These are phyloP conservation scores for Peltaster fructicola DNA, from an alignment of 2,329 filamentous ascomycete genomes.

Conservation along the genomic window DNA sequence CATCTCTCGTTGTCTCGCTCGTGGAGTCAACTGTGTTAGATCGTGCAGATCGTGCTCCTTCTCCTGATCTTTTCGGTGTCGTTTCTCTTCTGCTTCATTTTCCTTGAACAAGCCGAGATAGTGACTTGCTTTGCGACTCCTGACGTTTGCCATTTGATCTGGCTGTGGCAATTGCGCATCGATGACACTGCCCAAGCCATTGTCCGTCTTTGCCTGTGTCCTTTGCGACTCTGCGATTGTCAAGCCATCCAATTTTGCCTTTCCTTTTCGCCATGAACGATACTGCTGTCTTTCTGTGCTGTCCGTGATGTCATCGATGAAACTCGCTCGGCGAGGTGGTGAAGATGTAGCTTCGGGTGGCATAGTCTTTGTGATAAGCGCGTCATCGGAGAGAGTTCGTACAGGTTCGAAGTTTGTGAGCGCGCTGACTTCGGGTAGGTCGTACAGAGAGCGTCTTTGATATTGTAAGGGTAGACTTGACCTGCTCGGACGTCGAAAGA, in stretches of 20 bases:
- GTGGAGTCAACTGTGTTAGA: too few relatives aligned
- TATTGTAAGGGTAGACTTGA: slow-evolving; percentile 11
- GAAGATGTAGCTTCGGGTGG: slow-evolving; percentile 1
- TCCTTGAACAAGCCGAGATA: slow-evolving; percentile 46
- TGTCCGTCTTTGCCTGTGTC: slow-evolving; percentile 14
- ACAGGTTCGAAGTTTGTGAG: not conserved
- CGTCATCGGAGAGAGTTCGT: slow-evolving; percentile 1
- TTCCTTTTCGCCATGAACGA: slow-evolving; percentile 31
- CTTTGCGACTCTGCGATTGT: slow-evolving; percentile 21
- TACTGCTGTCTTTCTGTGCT: slow-evolving; percentile 28
- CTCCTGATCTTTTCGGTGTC: too few relatives aligned
- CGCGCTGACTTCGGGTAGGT: slow-evolving; percentile 12
- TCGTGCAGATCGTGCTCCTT: too few relatives aligned
- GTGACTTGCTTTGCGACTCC: slow-evolving; percentile 48
- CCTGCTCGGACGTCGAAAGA: slow-evolving; percentile 5
- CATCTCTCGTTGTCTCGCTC: too few relatives aligned
- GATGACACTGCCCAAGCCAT: slow-evolving; percentile 41
- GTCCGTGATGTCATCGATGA: slow-evolving; percentile 7
- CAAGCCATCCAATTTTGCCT: slow-evolving; percentile 24
- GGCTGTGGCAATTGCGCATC: slow-evolving; percentile 43
- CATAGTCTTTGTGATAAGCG: slow-evolving; percentile 2
- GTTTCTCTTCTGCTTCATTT: too few relatives aligned
- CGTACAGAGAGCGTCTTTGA: slow-evolving; percentile 16
- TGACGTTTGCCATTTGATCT: slow-evolving; percentile 35
- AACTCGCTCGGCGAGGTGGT: slow-evolving; percentile 2